Evolutionary conservation across 495 filamentous ascomycete species (phyloP).

Genomic region (Aspergillus asperescens): DNA sequence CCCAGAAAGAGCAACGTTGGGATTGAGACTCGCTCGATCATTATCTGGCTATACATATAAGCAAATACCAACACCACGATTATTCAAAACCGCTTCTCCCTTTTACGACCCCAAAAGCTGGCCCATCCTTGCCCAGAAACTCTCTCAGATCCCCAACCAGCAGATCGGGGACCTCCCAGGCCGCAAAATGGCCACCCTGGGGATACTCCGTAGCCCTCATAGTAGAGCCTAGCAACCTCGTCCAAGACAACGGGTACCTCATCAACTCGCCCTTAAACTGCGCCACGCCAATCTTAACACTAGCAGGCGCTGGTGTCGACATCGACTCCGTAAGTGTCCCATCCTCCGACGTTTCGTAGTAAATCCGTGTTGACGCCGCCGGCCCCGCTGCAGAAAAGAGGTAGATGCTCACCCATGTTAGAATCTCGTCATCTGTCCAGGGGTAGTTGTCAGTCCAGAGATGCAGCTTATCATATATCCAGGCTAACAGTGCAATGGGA

Average conservation of each 20-base stretch:
- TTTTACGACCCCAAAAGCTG: slow-evolving; percentile 34
- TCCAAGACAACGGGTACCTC: slow-evolving; percentile 39
- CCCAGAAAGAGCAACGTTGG: too few species aligned
- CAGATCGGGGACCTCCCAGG: slow-evolving; percentile 45
- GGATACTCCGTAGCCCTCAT: slow-evolving; percentile 40
- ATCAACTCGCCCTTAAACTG: slow-evolving; percentile 43
- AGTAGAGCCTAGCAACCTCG: slow-evolving; percentile 34
- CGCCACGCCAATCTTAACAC: slow-evolving; percentile 39
- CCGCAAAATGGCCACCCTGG: slow-evolving; percentile 48
- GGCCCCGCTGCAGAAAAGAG: slow-evolving; percentile 48
- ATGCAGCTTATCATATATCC: slow-evolving; percentile 53
- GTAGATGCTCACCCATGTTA: slow-evolving; percentile 53
- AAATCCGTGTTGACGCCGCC: slow-evolving; percentile 45
- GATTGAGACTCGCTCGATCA: too few species aligned
- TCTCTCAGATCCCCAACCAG: slow-evolving; percentile 34
- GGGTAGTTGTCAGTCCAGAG: slow-evolving; percentile 46
- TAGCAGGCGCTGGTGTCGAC: slow-evolving; percentile 13
- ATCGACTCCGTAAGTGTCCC: neutral
- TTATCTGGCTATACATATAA: too few species aligned
- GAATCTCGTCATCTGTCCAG: slow-evolving; percentile 52
- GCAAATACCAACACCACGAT: too few species aligned
- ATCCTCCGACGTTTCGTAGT: slow-evolving; percentile 40
- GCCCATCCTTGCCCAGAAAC: slow-evolving; percentile 42
- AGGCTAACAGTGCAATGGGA: slow-evolving; percentile 48
- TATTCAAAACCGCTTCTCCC: slow-evolving; percentile 36